Evolutionary conservation across 768 basidiomycete genomes (phyloP).

Genomic region (Rhodotorula kratochvilovae): DNA sequence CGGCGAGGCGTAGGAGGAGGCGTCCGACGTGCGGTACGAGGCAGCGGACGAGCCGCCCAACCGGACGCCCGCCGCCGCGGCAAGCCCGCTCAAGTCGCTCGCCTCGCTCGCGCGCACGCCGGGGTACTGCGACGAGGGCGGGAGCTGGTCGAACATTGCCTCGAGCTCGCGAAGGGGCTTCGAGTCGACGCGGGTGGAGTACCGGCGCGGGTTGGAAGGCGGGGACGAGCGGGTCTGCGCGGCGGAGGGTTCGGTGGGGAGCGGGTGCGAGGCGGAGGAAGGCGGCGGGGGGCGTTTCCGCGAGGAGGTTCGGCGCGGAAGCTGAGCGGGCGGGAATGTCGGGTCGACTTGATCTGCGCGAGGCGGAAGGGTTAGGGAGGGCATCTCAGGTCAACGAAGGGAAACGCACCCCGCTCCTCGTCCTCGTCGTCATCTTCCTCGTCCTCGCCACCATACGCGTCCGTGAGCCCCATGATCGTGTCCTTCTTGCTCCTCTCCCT

Average conservation of each 20-base stretch:
- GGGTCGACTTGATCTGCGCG: slow-evolving; percentile 1
- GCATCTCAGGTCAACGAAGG: too few relatives aligned
- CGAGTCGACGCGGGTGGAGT: slow-evolving; percentile 34
- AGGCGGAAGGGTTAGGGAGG: too few relatives aligned
- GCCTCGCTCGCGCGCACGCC: slow-evolving; percentile 5
- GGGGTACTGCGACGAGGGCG: neutral
- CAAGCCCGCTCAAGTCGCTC: slow-evolving; percentile 7
- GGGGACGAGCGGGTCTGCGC: neutral
- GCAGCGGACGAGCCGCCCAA: neutral
- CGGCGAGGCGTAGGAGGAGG: neutral
- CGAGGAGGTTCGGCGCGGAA: neutral
- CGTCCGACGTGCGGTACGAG: neutral
- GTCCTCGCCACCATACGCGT: slow-evolving; percentile 24
- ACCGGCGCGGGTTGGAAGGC: neutral
- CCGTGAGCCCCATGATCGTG: slow-evolving; percentile 30
- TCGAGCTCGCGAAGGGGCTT: slow-evolving; percentile 34
- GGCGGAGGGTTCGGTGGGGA: neutral
- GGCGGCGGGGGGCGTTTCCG: neutral
- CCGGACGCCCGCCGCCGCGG: slow-evolving; percentile 3
- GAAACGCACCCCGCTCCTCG: slow-evolving; percentile 8
- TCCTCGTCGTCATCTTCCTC: neutral
- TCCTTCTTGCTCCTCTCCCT: slow-evolving; percentile 22
- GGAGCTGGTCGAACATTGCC: slow-evolving; percentile 16
- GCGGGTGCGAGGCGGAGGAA: neutral
- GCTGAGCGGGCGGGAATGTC: too few relatives aligned